These are phyloP conservation scores for Cutaneotrichosporon arboriforme DNA, from an alignment of 1,284 basidiomycete species.

Conservation along the genomic window DNA sequence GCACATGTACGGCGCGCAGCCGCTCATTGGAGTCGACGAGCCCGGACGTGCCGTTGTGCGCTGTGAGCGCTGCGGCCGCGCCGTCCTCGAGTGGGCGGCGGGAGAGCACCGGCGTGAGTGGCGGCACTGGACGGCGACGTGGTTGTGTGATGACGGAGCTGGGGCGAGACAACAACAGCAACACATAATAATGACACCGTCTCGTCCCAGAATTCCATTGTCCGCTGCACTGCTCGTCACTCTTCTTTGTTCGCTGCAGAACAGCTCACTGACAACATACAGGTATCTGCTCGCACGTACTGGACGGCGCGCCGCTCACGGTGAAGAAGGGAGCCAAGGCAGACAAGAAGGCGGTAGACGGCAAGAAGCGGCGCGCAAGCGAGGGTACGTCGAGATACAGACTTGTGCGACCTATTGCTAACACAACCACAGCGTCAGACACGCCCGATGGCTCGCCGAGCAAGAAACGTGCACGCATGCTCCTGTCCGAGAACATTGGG, in stretches of 20 bases:
- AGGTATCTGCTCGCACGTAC: slow-evolving; percentile 62
- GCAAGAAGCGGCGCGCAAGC: slow-evolving; percentile 31
- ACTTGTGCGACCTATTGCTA: neutral
- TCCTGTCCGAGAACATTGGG: slow-evolving; percentile 46
- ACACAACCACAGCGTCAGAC: slow-evolving; percentile 3
- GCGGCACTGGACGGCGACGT: neutral
- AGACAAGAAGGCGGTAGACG: slow-evolving; percentile 18
- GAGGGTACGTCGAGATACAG: slow-evolving; percentile 33
- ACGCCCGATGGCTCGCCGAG: slow-evolving; percentile 17
- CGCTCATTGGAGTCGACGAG: slow-evolving; percentile 52
- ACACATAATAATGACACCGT: neutral
- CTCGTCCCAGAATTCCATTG: no score
- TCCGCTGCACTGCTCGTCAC: no score
- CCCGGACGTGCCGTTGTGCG: slow-evolving; percentile 64
- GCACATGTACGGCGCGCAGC: slow-evolving; percentile 74
- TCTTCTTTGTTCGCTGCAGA: no score
- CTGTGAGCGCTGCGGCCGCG: slow-evolving; percentile 72
- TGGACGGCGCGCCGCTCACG: slow-evolving; percentile 48
- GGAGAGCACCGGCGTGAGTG: slow-evolving; percentile 66
- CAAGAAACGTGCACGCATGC: slow-evolving; percentile 37
- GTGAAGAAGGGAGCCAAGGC: slow-evolving; percentile 57
- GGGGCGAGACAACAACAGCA: no score
- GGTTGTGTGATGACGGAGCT: neutral
- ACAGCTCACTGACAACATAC: slow-evolving; percentile 2
- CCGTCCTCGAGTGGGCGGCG: slow-evolving; percentile 66